Evolutionary conservation across 495 filamentous ascomycete genomes (phyloP), one percentile per base, ranked within the genome.

Genomic region (Hyaloscypha bicolor): DNA sequence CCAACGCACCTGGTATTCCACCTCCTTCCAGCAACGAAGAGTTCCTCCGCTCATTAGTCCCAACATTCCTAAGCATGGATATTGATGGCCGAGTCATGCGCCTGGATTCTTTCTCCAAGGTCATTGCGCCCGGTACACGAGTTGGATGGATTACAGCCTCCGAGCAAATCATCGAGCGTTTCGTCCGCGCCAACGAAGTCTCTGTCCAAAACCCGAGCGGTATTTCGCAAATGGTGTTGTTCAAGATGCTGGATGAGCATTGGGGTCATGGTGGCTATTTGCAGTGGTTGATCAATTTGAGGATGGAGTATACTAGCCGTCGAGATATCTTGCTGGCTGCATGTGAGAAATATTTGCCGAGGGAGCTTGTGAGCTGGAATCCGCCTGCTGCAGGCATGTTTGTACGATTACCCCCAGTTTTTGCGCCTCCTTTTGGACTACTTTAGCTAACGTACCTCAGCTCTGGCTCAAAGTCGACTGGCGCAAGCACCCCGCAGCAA

Each of bases 371-470:
- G 14, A 90, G 86, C 78, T 99, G 95, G 96, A 84, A 77, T 42
- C 80, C 91, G 8, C 94, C 95, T 3, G 82, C 84, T 42, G 94
- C 95, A n/a, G 95, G 95, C 74, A 99, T 99, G 95, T 99, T 99
- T 84, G 90, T 93, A 78, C 16, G 8, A 14, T 48, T 14, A 31
- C 52, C 48, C 25, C n/a, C n/a, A 33, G 4, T 12, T 65, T 37
- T 29, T 33, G 14, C 29, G 4, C 16, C 35, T 2, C 12, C 33
- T 25, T 25, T 25, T 25, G 1, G 25, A 25, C 25, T 25, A 25
- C 25, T 25, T 25, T 25, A 25, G 6, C 60, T 60, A 62, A 66
- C 42, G 9, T 32, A 6, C 39, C 12, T 67, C 63, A 91, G 89
- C 89, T 92, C 73, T 97, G 95, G 95, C 81, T 99, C 42, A 82